Evolutionary conservation across 306 rosid genomes (phyloP).

Genomic region (Biancaea sappan): DNA sequence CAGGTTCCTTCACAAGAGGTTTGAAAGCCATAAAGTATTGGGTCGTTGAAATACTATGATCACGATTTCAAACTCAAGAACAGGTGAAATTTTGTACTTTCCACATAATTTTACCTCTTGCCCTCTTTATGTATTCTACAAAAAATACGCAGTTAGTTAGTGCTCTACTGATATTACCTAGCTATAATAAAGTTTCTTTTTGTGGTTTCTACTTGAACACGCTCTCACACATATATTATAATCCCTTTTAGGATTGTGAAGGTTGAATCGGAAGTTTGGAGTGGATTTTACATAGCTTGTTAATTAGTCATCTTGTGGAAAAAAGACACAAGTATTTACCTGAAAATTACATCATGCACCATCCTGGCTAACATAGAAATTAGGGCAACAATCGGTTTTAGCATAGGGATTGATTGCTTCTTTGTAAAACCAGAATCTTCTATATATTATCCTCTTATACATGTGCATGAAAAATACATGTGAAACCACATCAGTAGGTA

Average conservation of each 20-base stretch:
- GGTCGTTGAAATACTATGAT: constrained; percentile 11
- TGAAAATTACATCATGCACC: not conserved
- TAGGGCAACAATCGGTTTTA: constrained; percentile 20
- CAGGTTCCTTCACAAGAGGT: not conserved
- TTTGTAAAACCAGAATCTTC: not conserved
- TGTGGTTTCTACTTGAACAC: not conserved
- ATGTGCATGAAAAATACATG: not conserved
- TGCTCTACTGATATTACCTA: too few species aligned
- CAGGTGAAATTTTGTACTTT: constrained; percentile 24
- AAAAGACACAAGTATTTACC: not conserved
- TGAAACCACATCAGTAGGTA: not conserved
- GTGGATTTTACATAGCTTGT: not conserved
- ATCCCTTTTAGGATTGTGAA: not conserved
- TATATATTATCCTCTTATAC: not conserved
- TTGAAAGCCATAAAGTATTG: constrained; percentile 6
- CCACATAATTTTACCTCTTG: not conserved
- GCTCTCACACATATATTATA: too few species aligned
- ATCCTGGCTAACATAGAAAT: not conserved
- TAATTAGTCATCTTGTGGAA: not conserved
- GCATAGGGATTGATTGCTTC: not conserved
- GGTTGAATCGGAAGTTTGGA: not conserved
- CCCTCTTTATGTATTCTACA: not conserved
- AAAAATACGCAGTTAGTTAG: not conserved
- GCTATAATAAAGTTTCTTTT: not conserved
- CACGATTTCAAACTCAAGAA: constrained; percentile 23